Evolutionary conservation across 2,329 filamentous ascomycete genomes (phyloP).

Genomic region (Nigrograna mackinnonii): DNA sequence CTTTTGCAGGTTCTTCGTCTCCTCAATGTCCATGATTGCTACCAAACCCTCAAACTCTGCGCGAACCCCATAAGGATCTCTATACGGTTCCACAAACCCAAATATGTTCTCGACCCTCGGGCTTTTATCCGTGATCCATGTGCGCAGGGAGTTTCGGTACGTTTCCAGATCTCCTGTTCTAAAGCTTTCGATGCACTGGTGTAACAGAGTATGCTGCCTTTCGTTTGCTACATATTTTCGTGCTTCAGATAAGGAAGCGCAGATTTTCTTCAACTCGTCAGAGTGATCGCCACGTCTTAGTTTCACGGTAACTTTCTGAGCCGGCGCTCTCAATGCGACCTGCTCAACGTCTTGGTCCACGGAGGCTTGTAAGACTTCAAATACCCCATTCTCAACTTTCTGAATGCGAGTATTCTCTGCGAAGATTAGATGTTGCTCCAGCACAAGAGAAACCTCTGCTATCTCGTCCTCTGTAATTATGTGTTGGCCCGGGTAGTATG

Average conservation of each 20-base stretch:
- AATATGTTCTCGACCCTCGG: conserved; percentile 80
- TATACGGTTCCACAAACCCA: conserved; percentile 84
- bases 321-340: conserved; percentile 63
- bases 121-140: conserved; percentile 82
- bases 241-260: conserved; percentile 52
- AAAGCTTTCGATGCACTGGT: conserved; percentile 76
- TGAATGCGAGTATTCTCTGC: conserved; percentile 20
- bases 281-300: conserved; percentile 76
- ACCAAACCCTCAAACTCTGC: conserved; percentile 88
- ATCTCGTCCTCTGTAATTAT: conserved; percentile 13
- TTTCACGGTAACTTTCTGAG: conserved; percentile 65
- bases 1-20: conserved; percentile 5
- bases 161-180: conserved; percentile 72
- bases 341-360: conserved; percentile 64
- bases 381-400: conserved; percentile 4
- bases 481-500: conserved; percentile 12
- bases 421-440: conserved; percentile 9
- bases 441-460: conserved; percentile 1
- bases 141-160: conserved; percentile 79
- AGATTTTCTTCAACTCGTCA: conserved; percentile 71
- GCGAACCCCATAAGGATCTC: conserved; percentile 78
- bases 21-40: conserved; percentile 50
- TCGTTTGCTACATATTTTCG: conserved; percentile 73
- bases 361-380: conserved; percentile 43
- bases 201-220: conserved; percentile 73